Evolutionary conservation across 2,329 filamentous ascomycete genomes (phyloP), one percentile per base, ranked within the genome.

Genomic region (Paraphoma sp.): DNA sequence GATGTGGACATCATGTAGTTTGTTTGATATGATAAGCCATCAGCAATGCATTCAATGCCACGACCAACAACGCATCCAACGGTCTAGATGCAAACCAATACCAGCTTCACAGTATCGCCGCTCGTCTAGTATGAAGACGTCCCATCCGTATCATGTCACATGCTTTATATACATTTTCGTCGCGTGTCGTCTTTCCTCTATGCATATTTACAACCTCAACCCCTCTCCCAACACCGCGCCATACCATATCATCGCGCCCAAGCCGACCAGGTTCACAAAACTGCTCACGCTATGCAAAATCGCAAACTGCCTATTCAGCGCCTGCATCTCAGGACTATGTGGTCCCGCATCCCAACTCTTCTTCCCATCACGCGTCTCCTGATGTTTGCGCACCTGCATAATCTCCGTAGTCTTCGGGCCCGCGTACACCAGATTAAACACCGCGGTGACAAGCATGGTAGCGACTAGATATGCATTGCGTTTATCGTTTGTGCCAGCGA

Each of bases 331-430:
- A 65, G 88, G 83, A 5, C 90, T 95, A 70, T 96, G 91, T 40
- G 92, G 91, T 1, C 88, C 84, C 50, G 86, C 80, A 62, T 96
- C 92, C 70, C 90, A 91, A 76, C 88, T 91, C 74, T 90, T 91
- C 84, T 96, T 97, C 52, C 92, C 92, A 73, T 97, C 94, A 68
- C 89, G 87, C 59, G 89, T 92, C 82, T 94, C 93, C 82, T 97
- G 94, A 47, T 88, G 85, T 69, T 90, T 90, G 70, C 93, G 83
- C 76, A 91, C 82, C 62, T 83, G 84, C 85, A 96, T 96, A 31
- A 89, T 82, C 64, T 86, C 85, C 36, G 86, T 89, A 1, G 93
- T 95, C 62, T 86, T 82, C 3, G 94, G 94, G 7, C 93, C 87
- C 49, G 97, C 76, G 45, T 91, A 83, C 0, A 85, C 72, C 65